Conservation (phyloP, 768 basidiomycete genomes). For the Agrocybe praecox region DNA sequence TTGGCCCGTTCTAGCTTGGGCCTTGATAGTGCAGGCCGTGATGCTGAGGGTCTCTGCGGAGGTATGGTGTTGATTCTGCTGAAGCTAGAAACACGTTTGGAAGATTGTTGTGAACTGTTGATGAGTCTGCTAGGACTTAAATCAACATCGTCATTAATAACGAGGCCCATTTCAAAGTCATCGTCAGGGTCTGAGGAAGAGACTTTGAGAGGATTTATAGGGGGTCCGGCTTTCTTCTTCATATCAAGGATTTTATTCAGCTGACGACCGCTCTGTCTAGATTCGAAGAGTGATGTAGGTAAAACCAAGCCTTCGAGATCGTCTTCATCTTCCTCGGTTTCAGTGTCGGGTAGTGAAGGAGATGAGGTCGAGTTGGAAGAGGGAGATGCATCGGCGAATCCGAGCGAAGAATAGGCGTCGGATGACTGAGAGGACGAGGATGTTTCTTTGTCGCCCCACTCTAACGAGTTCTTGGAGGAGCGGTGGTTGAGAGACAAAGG, state of each 20-base stretch:
- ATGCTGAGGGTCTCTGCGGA: conserved; percentile 46
- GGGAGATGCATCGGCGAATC: conserved; percentile 70
- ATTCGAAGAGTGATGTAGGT: conserved; percentile 75
- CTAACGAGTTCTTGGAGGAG: conserved; percentile 80
- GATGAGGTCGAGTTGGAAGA: conserved; percentile 76
- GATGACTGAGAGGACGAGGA: conserved; percentile 87
- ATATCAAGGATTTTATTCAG: conserved; percentile 53
- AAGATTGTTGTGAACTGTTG: conserved; percentile 47
- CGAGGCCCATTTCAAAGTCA: conserved; percentile 83
- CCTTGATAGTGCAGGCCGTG: conserved; percentile 63
- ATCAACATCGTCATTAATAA: conserved; percentile 82
- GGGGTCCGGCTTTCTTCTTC: conserved; percentile 55
- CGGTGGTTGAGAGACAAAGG: conserved; percentile 76
- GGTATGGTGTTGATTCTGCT: conserved; percentile 65
- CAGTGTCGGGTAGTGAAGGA: conserved; percentile 69
- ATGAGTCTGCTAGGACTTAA: conserved; percentile 78
- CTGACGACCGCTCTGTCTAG: conserved; percentile 57
- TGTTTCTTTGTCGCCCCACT: conserved; percentile 85
- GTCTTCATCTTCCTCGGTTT: conserved; percentile 74
- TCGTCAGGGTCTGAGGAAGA: conserved; percentile 73
- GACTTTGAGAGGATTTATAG: conserved; percentile 42
- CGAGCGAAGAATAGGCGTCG: conserved; percentile 80
- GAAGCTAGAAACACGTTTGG: conserved; percentile 41
- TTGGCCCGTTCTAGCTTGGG: conserved; percentile 66
- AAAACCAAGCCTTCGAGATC: conserved; percentile 83